Percentiles rank a stretch among this genome's conserved stretches.
Evolutionary conservation across 2,329 filamentous ascomycete genomes (phyloP).

Genomic region (Pyrenophora teres): DNA sequence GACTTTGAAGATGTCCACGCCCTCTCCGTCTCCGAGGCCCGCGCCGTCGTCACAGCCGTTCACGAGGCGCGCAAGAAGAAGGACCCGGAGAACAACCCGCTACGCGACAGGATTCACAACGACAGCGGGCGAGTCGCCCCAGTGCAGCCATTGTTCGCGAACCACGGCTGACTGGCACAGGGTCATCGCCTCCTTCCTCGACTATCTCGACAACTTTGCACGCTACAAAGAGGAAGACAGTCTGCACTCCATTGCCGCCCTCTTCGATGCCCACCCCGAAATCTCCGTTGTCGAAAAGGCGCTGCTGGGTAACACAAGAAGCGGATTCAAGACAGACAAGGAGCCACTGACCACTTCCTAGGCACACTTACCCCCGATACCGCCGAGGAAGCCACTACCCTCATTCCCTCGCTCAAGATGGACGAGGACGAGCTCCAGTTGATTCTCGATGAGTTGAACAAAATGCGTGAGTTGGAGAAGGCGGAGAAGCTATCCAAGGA

Average conservation of each 20-base stretch:
- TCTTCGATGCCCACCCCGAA: slow-evolving; percentile 78
- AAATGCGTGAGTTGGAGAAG: slow-evolving; percentile 60
- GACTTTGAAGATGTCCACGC: slow-evolving; percentile 93
- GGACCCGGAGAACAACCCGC: slow-evolving; percentile 65
- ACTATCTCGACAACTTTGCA: slow-evolving; percentile 92
- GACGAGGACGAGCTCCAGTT: slow-evolving; percentile 85
- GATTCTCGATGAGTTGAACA: slow-evolving; percentile 86
- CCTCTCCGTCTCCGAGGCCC: slow-evolving; percentile 87
- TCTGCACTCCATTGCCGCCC: slow-evolving; percentile 88
- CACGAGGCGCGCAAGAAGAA: slow-evolving; percentile 78
- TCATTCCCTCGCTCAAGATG: slow-evolving; percentile 94
- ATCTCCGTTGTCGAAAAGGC: slow-evolving; percentile 92
- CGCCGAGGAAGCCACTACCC: slow-evolving; percentile 92
- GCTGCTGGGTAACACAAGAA: slow-evolving; percentile 67
- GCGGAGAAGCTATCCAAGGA: not conserved
- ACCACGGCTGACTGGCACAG: slow-evolving; percentile 46
- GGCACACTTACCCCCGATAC: slow-evolving; percentile 90
- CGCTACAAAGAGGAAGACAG: slow-evolving; percentile 96
- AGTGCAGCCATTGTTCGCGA: slow-evolving; percentile 5
- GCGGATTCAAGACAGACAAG: slow-evolving; percentile 8
- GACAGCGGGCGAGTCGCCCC: slow-evolving; percentile 41
- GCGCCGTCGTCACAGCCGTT: slow-evolving; percentile 88
- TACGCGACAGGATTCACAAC: slow-evolving; percentile 76
- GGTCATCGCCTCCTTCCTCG: slow-evolving; percentile 83
- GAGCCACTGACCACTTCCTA: slow-evolving; percentile 47